Base-by-base conservation (phyloP, 345 rosid genomes). In the thale cress (Arabidopsis thaliana) region DNA sequence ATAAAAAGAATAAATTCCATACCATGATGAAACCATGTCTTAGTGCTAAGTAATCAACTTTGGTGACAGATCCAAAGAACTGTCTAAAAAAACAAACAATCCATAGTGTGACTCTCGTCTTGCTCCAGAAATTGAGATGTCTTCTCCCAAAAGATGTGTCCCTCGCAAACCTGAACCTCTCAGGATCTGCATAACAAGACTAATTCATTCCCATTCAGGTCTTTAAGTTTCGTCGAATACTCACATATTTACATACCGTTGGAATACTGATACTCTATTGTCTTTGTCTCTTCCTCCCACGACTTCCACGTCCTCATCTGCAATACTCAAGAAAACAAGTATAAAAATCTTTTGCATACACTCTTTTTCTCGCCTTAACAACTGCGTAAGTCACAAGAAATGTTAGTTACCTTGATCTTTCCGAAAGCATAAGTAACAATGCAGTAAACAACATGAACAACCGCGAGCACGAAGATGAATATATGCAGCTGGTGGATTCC, bases 111-210 rank as follows among this genome's bases (percentile, higher is more conserved):
- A 89, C 13, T 7, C 88, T 40, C n/a, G 96, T 82, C 36, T 71
- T 59, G 82, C 97, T 92, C 99, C 99, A 95, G 51, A 83, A 66
- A 33, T 57, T 82, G 60, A 95, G 59, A 72, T 95, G 99, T 51
- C 99, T 85, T n/a, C 92, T 59, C 63, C 99, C 99, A 41, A 95
- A 95, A 11, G 99, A 87, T 6, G 99, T 92, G 71, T 95, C 97
- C 75, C 93, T 90, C 49, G 99, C 88, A 72, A 90, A 92, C 71
- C 99, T 82, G 71, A 95, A 95, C 80, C 97, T 90, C 82, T 95
- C 93, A 3, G 99, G 99, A 85, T 95, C 99, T 95, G 64, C 72
- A 81, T 41, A 1, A 42, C 72, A 41, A 22, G 50, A 64, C 64
- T 7, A 3, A 53, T 32, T 42, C 75, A 69, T 33, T 62, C 24